A percentile compares a stretch with the other conserved stretches of the same genome.
Evolutionary conservation across 2,329 filamentous ascomycete genomes (phyloP).

Genomic region (Phaeoacremonium minimum): DNA sequence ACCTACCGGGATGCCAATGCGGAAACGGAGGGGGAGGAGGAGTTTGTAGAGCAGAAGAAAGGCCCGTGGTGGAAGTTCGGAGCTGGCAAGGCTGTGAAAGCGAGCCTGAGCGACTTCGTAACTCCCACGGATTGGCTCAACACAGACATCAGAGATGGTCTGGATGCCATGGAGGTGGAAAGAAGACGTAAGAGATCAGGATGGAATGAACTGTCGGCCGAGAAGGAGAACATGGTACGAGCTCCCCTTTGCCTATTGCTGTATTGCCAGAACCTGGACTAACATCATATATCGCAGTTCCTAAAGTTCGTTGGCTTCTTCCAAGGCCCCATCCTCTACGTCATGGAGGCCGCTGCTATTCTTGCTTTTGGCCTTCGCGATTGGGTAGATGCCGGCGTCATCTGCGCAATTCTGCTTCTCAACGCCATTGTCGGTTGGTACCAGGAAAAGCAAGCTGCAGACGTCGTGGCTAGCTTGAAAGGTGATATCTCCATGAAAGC

Average conservation of each 20-base stretch:
- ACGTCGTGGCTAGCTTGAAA: slow-evolving; percentile 70
- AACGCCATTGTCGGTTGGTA: slow-evolving; percentile 78
- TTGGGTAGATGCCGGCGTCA: slow-evolving; percentile 76
- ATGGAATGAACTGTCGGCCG: slow-evolving; percentile 67
- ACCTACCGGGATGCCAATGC: slow-evolving; percentile 29
- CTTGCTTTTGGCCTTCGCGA: slow-evolving; percentile 70
- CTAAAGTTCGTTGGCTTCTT: slow-evolving; percentile 73
- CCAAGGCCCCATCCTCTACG: slow-evolving; percentile 72
- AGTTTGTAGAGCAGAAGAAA: slow-evolving; percentile 17
- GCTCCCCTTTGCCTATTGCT: background rate
- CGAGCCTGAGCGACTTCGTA: slow-evolving; percentile 26
- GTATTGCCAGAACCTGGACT: background rate
- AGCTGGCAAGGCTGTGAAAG: slow-evolving; percentile 18
- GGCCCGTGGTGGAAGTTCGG: slow-evolving; percentile 32
- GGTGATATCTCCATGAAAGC: slow-evolving; percentile 76
- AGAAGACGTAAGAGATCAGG: slow-evolving; percentile 60
- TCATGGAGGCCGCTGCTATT: slow-evolving; percentile 74
- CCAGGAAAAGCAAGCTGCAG: slow-evolving; percentile 76
- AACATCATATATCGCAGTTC: slow-evolving; percentile 30
- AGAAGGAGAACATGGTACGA: slow-evolving; percentile 65
- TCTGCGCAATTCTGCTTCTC: slow-evolving; percentile 69
- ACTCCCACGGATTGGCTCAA: slow-evolving; percentile 66
- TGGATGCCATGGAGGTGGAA: slow-evolving; percentile 56
- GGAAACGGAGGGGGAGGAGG: slow-evolving; percentile 21
- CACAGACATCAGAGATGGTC: slow-evolving; percentile 63